Percentiles rank a stretch among this genome's conserved stretches.
phyloP scores from a whole-genome alignment of 345 rosid genomes.

The Sonneratia caseolaris region DNA sequence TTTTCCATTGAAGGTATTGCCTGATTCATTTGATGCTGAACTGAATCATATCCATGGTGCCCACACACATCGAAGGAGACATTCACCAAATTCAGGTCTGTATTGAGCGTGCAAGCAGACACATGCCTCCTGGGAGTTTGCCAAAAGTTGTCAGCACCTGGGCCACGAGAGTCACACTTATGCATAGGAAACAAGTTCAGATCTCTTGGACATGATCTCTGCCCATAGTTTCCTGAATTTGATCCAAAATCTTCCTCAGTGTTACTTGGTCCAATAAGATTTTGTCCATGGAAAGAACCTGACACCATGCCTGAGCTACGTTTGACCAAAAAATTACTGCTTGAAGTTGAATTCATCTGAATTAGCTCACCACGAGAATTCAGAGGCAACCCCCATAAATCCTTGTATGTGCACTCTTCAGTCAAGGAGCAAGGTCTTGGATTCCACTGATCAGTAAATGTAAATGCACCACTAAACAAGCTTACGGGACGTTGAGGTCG shows the following conservation, averaged over 20 bases:
- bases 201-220: slow-evolving; percentile 18
- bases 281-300: slow-evolving; percentile 15
- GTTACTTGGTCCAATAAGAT: slow-evolving; percentile 11
- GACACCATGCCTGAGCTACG: slow-evolving; percentile 13
- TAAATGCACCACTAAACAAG: slow-evolving; percentile 11
- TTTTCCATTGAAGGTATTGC: slow-evolving; percentile 12
- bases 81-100: slow-evolving; percentile 20
- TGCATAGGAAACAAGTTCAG: slow-evolving; percentile 20
- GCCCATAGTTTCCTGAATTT: slow-evolving; percentile 18
- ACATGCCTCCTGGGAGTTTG: slow-evolving; percentile 16
- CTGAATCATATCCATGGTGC: slow-evolving; percentile 10
- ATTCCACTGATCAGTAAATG: slow-evolving; percentile 19
- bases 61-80: slow-evolving; percentile 11
- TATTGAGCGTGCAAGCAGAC: slow-evolving; percentile 16
- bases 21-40: slow-evolving; percentile 13
- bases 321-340: slow-evolving; percentile 17
- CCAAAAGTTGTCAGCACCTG: slow-evolving; percentile 17
- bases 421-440: slow-evolving; percentile 18
- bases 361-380: slow-evolving; percentile 52
- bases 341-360: slow-evolving; percentile 20
- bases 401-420: slow-evolving; percentile 22
- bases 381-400: slow-evolving; percentile 39
- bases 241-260: slow-evolving; percentile 13
- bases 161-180: slow-evolving; percentile 13
- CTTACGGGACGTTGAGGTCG: slow-evolving; percentile 17